Conservation (phyloP, 2,329 filamentous ascomycete species). For the Hymenoscyphus salicellus region DNA sequence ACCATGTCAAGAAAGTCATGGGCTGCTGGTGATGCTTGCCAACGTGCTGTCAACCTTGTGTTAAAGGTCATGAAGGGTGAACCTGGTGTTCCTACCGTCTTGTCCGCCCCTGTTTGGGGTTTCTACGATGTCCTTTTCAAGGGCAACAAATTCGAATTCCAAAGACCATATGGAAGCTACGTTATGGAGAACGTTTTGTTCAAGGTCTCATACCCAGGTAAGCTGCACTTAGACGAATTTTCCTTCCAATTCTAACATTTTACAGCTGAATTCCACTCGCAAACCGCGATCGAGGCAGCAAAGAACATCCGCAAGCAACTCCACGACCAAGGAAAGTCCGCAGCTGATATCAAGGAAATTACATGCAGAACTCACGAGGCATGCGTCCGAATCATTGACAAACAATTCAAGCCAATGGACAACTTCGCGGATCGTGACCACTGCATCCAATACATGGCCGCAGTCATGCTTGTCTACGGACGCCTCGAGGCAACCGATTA, state of each 20-base stretch:
- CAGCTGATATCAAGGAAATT: constrained; percentile 88
- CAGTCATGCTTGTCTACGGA: constrained; percentile 93
- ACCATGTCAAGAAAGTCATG: constrained; percentile 99
- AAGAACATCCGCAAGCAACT: constrained; percentile 84
- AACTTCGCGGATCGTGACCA: constrained; percentile 99
- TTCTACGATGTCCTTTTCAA: constrained; percentile 99
- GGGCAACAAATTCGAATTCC: constrained; percentile 93
- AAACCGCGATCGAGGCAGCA: constrained; percentile 94
- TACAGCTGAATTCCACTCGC: constrained; percentile 91
- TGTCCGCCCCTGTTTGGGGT: constrained; percentile 90
- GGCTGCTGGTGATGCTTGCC: constrained; percentile 97
- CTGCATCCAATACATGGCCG: constrained; percentile 99
- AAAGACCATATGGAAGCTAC: constrained; percentile 94
- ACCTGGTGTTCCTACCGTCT: constrained; percentile 83
- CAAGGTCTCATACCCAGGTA: constrained; percentile 97
- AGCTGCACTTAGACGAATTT: constrained; percentile 32
- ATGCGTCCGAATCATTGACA: constrained; percentile 98
- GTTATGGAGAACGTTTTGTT: constrained; percentile 99
- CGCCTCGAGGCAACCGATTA: constrained; percentile 93
- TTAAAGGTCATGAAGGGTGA: constrained; percentile 91
- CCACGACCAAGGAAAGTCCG: constrained; percentile 80
- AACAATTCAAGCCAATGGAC: constrained; percentile 99
- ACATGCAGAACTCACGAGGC: constrained; percentile 97
- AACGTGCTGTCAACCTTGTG: constrained; percentile 86
- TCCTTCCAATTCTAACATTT: constrained; percentile 27